phyloP scores from a whole-genome alignment of 2,329 filamentous ascomycete species.

The Alternaria burnsii region DNA sequence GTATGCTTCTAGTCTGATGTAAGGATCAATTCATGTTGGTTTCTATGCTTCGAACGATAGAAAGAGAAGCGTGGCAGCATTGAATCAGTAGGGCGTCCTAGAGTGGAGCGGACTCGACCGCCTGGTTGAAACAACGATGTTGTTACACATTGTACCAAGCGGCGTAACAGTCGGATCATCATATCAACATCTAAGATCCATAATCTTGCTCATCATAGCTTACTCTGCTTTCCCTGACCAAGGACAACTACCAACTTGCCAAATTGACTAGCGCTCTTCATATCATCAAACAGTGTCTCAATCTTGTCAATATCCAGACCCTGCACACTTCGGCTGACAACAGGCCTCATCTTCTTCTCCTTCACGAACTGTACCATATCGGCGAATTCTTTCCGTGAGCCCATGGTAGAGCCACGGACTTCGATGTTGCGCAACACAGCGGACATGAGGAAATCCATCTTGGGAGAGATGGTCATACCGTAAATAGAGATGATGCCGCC shows the following conservation, averaged over 20 bases:
- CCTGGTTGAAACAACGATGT: too few species aligned
- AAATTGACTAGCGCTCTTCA: conserved; percentile 86
- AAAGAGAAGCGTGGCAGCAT: too few species aligned
- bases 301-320: conserved; percentile 81
- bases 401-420: conserved; percentile 87
- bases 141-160: too few species aligned
- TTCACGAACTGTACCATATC: conserved; percentile 88
- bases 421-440: conserved; percentile 90
- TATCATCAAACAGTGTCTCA: conserved; percentile 83
- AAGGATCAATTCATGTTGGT: not conserved
- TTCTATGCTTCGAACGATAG: not conserved
- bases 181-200: not conserved
- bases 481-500: conserved; percentile 88
- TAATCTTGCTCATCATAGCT: conserved; percentile 21
- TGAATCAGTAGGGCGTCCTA: too few species aligned
- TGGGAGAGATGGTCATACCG: conserved; percentile 87
- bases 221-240: conserved; percentile 38
- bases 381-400: conserved; percentile 85
- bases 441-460: conserved; percentile 85
- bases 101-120: too few species aligned
- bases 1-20: not conserved
- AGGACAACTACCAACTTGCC: conserved; percentile 83
- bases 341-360: conserved; percentile 74
- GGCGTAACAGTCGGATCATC: too few species aligned
- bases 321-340: conserved; percentile 77